Evolutionary conservation across 106 monocot genomes (phyloP).

Genomic region (Chionographis japonica): DNA sequence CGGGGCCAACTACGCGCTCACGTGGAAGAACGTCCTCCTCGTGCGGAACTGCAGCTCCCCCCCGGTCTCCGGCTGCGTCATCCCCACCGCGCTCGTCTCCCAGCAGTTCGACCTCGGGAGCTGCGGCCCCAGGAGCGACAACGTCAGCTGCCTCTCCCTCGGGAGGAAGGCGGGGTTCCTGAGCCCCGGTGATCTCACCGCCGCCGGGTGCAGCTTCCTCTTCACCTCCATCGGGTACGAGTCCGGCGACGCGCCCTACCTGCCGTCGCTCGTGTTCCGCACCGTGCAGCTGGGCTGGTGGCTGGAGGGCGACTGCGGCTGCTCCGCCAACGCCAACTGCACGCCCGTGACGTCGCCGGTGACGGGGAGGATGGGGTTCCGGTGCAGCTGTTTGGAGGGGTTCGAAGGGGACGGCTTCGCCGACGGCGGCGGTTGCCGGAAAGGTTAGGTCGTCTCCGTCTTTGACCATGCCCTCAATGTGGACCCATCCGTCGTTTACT

Average conservation of each 20-base stretch:
- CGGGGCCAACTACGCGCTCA: conserved; percentile 19
- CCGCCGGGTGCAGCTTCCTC: conserved; percentile 4
- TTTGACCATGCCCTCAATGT: neutral
- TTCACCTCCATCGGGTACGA: conserved; percentile 7
- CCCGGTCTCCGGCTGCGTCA: conserved; percentile 4
- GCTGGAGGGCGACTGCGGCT: conserved; percentile 32
- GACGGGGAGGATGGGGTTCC: neutral
- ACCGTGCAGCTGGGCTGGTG: conserved; percentile 43
- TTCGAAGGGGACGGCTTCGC: conserved; percentile 47
- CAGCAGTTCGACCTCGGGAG: neutral
- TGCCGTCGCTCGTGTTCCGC: conserved; percentile 7
- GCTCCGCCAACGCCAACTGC: conserved; percentile 29
- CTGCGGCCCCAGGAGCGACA: neutral
- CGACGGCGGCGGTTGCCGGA: conserved; percentile 31
- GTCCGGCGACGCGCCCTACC: neutral
- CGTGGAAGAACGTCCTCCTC: conserved; percentile 23
- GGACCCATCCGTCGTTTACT: too few species aligned
- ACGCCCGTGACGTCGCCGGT: neutral
- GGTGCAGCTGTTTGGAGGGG: conserved; percentile 30
- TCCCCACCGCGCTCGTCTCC: neutral
- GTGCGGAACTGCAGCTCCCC: conserved; percentile 16
- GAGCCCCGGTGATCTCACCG: neutral
- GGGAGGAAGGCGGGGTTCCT: neutral
- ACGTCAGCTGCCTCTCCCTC: neutral
- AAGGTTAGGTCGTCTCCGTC: conserved; percentile 14